These are phyloP conservation scores for Penicillium oxalicum DNA, from an alignment of 2,329 filamentous ascomycete species.

Conservation along the genomic window DNA sequence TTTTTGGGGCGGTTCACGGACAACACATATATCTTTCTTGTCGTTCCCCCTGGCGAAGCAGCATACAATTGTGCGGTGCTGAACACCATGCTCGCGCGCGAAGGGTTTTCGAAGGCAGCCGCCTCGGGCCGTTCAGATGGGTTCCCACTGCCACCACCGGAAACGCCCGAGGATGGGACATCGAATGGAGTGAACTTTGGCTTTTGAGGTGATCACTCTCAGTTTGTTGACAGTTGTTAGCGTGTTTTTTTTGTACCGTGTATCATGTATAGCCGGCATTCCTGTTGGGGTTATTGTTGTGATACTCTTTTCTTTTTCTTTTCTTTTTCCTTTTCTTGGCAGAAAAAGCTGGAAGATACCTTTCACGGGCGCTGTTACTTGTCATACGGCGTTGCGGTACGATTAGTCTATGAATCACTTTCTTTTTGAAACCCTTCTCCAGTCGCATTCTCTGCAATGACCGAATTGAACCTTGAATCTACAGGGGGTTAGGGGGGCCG, in stretches of 20 bases:
- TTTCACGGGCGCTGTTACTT: slow-evolving; percentile 14
- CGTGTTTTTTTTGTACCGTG: slow-evolving; percentile 4
- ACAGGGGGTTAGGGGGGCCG: no score
- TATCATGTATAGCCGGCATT: slow-evolving; percentile 15
- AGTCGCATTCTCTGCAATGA: no score
- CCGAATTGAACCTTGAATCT: no score
- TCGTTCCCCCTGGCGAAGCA: slow-evolving; percentile 84
- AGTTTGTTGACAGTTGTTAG: slow-evolving; percentile 4
- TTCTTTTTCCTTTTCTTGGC: slow-evolving; percentile 5
- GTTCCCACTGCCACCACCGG: slow-evolving; percentile 35
- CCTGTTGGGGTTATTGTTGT: not conserved
- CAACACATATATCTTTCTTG: slow-evolving; percentile 92
- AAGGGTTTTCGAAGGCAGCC: slow-evolving; percentile 66
- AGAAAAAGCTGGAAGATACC: slow-evolving; percentile 9
- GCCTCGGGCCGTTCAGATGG: slow-evolving; percentile 40
- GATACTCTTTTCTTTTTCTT: not conserved
- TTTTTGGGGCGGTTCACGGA: slow-evolving; percentile 95
- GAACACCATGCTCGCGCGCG: slow-evolving; percentile 80
- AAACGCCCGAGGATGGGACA: slow-evolving; percentile 20
- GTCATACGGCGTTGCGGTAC: slow-evolving; percentile 19
- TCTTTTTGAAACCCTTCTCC: no score
- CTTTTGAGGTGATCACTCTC: not conserved
- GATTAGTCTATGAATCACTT: slow-evolving; percentile 12
- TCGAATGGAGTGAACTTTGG: slow-evolving; percentile 4
- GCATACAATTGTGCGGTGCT: slow-evolving; percentile 85